These are phyloP conservation scores for Megacollybia marginata DNA, from an alignment of 768 basidiomycete genomes.

Conservation along the genomic window DNA sequence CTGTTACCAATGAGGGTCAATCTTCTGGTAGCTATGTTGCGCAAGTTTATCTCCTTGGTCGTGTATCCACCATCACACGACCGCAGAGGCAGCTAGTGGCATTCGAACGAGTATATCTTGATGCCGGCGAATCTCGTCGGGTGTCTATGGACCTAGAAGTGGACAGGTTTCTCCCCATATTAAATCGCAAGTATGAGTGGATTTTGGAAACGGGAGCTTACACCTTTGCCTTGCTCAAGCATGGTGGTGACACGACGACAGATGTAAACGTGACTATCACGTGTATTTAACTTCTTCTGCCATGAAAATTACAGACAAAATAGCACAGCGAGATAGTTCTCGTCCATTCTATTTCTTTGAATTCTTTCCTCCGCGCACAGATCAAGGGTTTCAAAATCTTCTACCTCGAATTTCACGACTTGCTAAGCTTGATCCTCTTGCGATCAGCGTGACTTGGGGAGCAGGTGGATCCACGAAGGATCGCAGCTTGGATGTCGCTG, in stretches of 20 bases:
- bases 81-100: slow-evolving; percentile 16
- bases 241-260: slow-evolving; percentile 12
- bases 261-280: slow-evolving; percentile 15
- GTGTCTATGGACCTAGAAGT: slow-evolving; percentile 16
- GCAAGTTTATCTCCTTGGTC: slow-evolving; percentile 16
- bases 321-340: slow-evolving; percentile 32
- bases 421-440: slow-evolving; percentile 68
- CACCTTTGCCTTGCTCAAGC: slow-evolving; percentile 15
- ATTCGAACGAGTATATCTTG: slow-evolving; percentile 13
- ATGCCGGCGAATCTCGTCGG: slow-evolving; percentile 6
- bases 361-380: slow-evolving; percentile 95
- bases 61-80: slow-evolving; percentile 11
- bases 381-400: slow-evolving; percentile 91
- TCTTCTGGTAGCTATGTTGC: slow-evolving; percentile 15
- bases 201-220: slow-evolving; percentile 16
- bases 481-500: slow-evolving; percentile 80
- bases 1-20: slow-evolving; percentile 13
- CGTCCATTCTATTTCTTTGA: slow-evolving; percentile 90
- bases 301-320: slow-evolving; percentile 75
- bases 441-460: slow-evolving; percentile 94
- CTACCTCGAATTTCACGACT: slow-evolving; percentile 82
- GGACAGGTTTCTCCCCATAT: slow-evolving; percentile 13
- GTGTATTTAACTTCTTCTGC: slow-evolving; percentile 5
- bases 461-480: slow-evolving; percentile 92
- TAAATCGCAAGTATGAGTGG: slow-evolving; percentile 16